Evolutionary conservation across 2,329 filamentous ascomycete genomes (phyloP).

Genomic region (Calonectria henricotiae): DNA sequence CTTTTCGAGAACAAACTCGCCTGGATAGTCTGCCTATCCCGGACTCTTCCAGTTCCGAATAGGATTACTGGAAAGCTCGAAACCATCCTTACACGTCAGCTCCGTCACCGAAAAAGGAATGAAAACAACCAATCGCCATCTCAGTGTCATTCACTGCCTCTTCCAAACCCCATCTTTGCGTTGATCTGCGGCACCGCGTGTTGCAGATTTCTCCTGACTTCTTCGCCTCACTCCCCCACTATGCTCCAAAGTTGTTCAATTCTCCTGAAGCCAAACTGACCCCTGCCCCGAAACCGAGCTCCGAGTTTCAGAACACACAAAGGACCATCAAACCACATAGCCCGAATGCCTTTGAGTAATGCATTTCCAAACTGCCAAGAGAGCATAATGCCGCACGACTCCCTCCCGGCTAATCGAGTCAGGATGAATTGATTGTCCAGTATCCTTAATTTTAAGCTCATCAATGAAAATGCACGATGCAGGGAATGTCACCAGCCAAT

Average conservation of each 20-base stretch:
- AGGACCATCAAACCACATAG: slow-evolving; percentile 40
- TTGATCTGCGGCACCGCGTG: slow-evolving; percentile 14
- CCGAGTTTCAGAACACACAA: slow-evolving; percentile 48
- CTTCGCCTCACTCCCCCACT: slow-evolving; percentile 19
- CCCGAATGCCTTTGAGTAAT: slow-evolving; percentile 22
- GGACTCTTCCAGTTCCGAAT: slow-evolving; percentile 12
- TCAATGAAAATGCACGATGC: slow-evolving; percentile 1
- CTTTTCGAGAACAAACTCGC: slow-evolving; percentile 3
- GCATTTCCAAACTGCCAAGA: slow-evolving; percentile 37
- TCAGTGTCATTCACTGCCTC: slow-evolving; percentile 8
- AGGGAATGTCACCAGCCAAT: slow-evolving; percentile 1
- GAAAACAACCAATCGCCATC: slow-evolving; percentile 11
- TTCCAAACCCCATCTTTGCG: slow-evolving; percentile 19
- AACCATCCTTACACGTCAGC: slow-evolving; percentile 4
- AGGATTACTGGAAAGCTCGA: slow-evolving; percentile 9
- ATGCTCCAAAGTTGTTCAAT: neutral
- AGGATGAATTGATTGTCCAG: slow-evolving; percentile 28
- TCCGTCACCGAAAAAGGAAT: slow-evolving; percentile 16
- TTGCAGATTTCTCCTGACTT: slow-evolving; percentile 29
- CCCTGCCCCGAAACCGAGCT: slow-evolving; percentile 44
- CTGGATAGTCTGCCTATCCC: slow-evolving; percentile 20
- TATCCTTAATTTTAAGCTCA: slow-evolving; percentile 22
- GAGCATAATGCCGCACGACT: slow-evolving; percentile 33
- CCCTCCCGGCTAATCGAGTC: slow-evolving; percentile 28
- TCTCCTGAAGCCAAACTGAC: slow-evolving; percentile 36